Conservation (phyloP, 169 alveolate genomes). For the Plasmodium cynomolgi region DNA sequence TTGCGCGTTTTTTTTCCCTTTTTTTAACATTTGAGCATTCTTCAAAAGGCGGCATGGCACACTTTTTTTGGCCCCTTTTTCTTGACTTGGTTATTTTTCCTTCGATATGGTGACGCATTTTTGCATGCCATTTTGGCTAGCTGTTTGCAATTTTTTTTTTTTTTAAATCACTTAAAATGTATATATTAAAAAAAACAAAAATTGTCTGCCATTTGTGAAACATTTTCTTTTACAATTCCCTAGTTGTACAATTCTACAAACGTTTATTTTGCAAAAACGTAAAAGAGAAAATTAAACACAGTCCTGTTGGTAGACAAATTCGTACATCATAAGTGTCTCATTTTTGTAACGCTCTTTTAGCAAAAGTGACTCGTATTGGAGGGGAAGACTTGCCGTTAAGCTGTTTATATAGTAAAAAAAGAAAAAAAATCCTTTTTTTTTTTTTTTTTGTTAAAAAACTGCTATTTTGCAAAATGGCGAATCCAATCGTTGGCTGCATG, state of each 20-base stretch:
- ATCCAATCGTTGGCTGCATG: constrained; percentile 60
- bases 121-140: not conserved
- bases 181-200: not conserved
- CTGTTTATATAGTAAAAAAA: not conserved
- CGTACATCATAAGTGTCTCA: not conserved
- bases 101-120: not conserved
- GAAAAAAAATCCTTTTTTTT: not conserved
- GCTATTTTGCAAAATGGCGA: constrained; percentile 32
- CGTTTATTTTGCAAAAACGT: not conserved
- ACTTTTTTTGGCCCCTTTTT: not conserved
- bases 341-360: not conserved
- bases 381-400: not conserved
- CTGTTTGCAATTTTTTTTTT: not conserved
- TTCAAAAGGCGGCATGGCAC: not conserved
- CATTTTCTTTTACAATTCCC: not conserved
- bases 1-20: not conserved
- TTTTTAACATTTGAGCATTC: not conserved
- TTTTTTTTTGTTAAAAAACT: not conserved
- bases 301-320: not conserved
- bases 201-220: not conserved
- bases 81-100: not conserved
- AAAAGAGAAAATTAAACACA: not conserved
- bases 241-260: not conserved
- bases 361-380: not conserved
- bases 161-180: not conserved